Percentiles rank a stretch among this genome's conserved stretches.
These are phyloP conservation scores for Elymus sibiricus DNA, from an alignment of 176 grass and related monocot species.

Conservation along the genomic window DNA sequence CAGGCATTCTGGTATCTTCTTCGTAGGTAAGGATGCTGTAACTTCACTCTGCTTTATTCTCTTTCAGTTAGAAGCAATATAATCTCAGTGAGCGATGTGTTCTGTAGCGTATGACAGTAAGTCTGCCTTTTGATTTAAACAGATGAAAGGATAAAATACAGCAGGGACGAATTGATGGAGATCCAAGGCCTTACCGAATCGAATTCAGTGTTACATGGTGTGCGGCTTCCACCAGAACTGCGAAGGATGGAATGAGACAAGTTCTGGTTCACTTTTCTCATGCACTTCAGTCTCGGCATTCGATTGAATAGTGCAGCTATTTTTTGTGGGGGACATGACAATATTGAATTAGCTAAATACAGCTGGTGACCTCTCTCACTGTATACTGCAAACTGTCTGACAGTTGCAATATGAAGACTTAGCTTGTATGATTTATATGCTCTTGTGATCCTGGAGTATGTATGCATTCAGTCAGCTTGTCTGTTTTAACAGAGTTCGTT, in stretches of 20 bases:
- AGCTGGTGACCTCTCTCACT: not conserved
- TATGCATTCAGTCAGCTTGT: not conserved
- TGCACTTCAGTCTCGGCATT: not conserved
- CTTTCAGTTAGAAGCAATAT: not conserved
- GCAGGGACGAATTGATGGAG: constrained; percentile 61
- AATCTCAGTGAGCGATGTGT: not conserved
- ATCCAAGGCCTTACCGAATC: constrained; percentile 30
- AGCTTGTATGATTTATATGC: not conserved
- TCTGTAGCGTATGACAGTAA: not conserved
- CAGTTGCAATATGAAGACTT: not conserved
- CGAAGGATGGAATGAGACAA: not conserved
- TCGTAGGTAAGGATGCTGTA: constrained; percentile 53
- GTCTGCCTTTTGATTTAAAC: constrained; percentile 20
- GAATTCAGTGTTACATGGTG: not conserved
- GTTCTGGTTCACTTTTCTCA: not conserved
- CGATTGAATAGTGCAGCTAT: not conserved
- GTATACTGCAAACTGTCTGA: not conserved
- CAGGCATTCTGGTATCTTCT: constrained; percentile 8
- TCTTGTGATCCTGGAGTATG: not conserved
- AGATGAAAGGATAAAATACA: constrained; percentile 87
- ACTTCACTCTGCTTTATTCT: not conserved
- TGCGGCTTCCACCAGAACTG: constrained; percentile 1
- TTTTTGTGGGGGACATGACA: not conserved
- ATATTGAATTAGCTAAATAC: not conserved
- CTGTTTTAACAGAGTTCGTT: not conserved